Evolutionary conservation across 2,329 filamentous ascomycete genomes (phyloP), one percentile per base, ranked within the genome.

Genomic region (Coniochaeta ligniaria): DNA sequence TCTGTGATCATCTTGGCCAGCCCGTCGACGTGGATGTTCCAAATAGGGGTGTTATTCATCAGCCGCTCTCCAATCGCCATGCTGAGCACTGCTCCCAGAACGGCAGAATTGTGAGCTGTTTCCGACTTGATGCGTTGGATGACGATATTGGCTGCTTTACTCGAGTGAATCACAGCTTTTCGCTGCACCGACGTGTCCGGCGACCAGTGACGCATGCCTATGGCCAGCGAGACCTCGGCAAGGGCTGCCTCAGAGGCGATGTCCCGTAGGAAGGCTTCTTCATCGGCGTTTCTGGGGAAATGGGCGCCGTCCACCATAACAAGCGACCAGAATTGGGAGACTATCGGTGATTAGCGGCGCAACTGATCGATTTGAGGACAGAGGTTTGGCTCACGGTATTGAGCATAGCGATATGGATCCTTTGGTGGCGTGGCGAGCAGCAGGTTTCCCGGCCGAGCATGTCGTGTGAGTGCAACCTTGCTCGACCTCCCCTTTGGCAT

Each of bases 21-120:
- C 11, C 68, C 67, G 54, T 68, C 55, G 6, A 67, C 61, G 41
- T 65, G 66, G 20, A 66, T 57, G 17, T 64, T 61, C 67, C 68
- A 69, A 9, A 64, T 61, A 1, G 47, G 6, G 20, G 63, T 55
- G n/a, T 66, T 61, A 36, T 61, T 31, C 11, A 59, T 33, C 24
- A 69, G 56, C 6, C 65, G 61, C 54, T 66, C 68, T 1, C 65
- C 66, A 45, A 70, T 66, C 5, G 64, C 66, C 63, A 70, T 67
- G 1, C 66, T 69, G 33, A 61, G 26, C 16, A 69, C 66, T 1
- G 69, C 60, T 9, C 52, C 65, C 1, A 70, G 61, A 52, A 70
- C 62, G 9, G 65, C 66, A 59, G 68, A 67, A 7, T 63, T 66
- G 7, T 60, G 59, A 5, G 61, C 61, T 33, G 28, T 57, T 24